A percentile compares a stretch with the other conserved stretches of the same genome.
Conservation (phyloP, 495 filamentous ascomycete genomes). For the Rhizodiscina lignyota region DNA sequence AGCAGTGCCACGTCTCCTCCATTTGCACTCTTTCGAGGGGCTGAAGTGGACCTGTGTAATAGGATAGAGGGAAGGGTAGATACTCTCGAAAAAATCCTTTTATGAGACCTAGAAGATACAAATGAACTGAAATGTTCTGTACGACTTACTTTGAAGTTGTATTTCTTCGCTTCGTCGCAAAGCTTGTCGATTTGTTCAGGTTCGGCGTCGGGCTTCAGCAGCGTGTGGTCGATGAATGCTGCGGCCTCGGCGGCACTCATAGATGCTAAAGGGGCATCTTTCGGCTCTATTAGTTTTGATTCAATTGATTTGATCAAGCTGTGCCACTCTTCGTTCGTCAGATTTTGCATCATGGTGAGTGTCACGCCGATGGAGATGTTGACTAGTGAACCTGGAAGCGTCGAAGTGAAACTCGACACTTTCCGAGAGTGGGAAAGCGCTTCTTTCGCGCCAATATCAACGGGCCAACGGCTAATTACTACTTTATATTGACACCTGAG, state of each 20-base stretch:
- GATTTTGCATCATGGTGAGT: too few relatives aligned
- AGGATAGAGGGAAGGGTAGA: constrained; percentile 4
- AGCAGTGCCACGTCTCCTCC: neutral
- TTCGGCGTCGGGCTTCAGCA: constrained; percentile 37
- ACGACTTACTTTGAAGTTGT: constrained; percentile 36
- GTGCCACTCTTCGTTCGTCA: too few relatives aligned
- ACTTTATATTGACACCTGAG: too few relatives aligned
- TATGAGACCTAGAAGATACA: neutral
- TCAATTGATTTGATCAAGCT: too few relatives aligned
- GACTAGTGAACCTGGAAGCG: too few relatives aligned
- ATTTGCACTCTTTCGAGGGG: neutral
- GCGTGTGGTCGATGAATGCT: constrained; percentile 46
- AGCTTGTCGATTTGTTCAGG: constrained; percentile 38
- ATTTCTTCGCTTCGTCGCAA: constrained; percentile 41
- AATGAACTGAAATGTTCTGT: neutral
- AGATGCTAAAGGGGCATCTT: too few relatives aligned
- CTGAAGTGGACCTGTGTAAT: neutral
- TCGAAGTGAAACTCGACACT: too few relatives aligned
- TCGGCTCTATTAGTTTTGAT: too few relatives aligned
- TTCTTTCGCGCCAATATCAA: too few relatives aligned
- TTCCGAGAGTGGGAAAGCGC: too few relatives aligned
- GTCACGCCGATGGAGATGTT: too few relatives aligned
- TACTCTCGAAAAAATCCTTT: constrained; percentile 2
- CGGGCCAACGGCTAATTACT: too few relatives aligned
- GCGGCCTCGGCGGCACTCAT: constrained; percentile 12